phyloP scores from a whole-genome alignment of 306 rosid genomes.

The Lathyrus sativus region DNA sequence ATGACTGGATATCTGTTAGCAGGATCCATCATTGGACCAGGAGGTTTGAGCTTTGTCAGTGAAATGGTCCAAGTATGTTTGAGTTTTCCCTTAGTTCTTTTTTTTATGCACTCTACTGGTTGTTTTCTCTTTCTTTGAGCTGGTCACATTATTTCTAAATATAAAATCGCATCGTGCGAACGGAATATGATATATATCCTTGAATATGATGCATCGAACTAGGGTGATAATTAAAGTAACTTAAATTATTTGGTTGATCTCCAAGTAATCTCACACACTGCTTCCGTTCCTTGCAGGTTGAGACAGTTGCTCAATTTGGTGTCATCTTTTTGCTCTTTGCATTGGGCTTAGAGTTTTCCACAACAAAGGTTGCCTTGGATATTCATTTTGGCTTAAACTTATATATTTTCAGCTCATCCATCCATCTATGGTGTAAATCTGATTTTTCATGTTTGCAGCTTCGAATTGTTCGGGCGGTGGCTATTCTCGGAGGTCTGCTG shows the following conservation, averaged over 20 bases:
- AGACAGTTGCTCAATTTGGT: conserved; percentile 99
- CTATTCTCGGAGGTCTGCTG: conserved; percentile 91
- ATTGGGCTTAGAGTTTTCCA: conserved; percentile 86
- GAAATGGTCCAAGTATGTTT: conserved; percentile 97
- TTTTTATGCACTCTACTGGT: conserved; percentile 9
- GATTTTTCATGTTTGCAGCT: conserved; percentile 62
- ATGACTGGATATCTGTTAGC: conserved; percentile 92
- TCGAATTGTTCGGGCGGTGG: conserved; percentile 90
- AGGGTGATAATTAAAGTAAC: conserved; percentile 18
- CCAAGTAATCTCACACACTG: conserved; percentile 12
- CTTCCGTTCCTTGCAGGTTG: conserved; percentile 65
- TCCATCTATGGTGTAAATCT: conserved; percentile 30
- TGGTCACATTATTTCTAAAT: conserved; percentile 12
- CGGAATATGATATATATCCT: conserved; percentile 30
- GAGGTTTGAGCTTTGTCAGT: conserved; percentile 90
- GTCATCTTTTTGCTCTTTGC: conserved; percentile 97
- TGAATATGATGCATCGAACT: conserved; percentile 2
- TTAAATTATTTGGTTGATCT: conserved; percentile 16
- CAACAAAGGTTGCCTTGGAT: conserved; percentile 66
- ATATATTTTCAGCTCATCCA: conserved; percentile 16
- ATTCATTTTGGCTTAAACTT: conserved; percentile 29
- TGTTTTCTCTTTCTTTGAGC: conserved; percentile 13
- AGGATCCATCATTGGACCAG: conserved; percentile 92
- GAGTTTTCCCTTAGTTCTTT: conserved; percentile 31
- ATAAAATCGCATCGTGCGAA: conserved; percentile 11